Evolutionary conservation across 371 early-diverging fungal genomes (phyloP).

Genomic region (Syncephalastrum contaminatum): DNA sequence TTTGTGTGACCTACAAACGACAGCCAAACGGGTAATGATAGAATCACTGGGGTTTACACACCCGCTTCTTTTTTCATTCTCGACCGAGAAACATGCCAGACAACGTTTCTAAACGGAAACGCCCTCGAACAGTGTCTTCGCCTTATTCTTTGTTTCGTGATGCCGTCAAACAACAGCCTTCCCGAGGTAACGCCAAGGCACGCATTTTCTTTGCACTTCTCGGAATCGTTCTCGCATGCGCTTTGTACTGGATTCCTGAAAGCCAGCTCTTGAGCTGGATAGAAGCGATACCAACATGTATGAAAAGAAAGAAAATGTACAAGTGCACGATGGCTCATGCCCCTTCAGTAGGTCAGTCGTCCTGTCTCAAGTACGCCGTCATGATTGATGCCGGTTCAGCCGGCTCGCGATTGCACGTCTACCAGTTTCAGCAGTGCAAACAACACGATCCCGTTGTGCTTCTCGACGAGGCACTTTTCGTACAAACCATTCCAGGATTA

Average conservation of each 20-base stretch:
- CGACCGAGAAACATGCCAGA: too few species aligned
- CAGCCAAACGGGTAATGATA: too few species aligned
- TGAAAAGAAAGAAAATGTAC: background rate
- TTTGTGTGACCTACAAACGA: too few species aligned
- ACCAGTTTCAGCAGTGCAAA: conserved; percentile 53
- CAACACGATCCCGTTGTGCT: conserved; percentile 11
- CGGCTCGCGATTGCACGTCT: conserved; percentile 96
- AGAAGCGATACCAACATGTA: background rate
- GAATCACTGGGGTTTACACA: too few species aligned
- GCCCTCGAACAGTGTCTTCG: background rate
- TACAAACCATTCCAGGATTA: conserved; percentile 86
- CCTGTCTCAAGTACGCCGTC: conserved; percentile 53
- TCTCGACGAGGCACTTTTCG: conserved; percentile 82
- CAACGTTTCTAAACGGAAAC: too few species aligned
- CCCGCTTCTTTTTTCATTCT: too few species aligned
- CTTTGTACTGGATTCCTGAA: conserved; percentile 9
- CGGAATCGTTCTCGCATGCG: conserved; percentile 12
- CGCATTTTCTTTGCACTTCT: conserved; percentile 8
- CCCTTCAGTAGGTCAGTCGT: background rate
- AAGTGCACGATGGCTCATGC: background rate
- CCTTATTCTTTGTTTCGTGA: conserved; percentile 5
- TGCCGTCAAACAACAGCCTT: background rate
- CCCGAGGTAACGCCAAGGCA: background rate
- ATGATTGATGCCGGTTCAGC: conserved; percentile 98
- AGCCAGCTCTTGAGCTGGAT: background rate